phyloP scores from a whole-genome alignment of 2,329 filamentous ascomycete genomes.

The Aspergillus amoenus region DNA sequence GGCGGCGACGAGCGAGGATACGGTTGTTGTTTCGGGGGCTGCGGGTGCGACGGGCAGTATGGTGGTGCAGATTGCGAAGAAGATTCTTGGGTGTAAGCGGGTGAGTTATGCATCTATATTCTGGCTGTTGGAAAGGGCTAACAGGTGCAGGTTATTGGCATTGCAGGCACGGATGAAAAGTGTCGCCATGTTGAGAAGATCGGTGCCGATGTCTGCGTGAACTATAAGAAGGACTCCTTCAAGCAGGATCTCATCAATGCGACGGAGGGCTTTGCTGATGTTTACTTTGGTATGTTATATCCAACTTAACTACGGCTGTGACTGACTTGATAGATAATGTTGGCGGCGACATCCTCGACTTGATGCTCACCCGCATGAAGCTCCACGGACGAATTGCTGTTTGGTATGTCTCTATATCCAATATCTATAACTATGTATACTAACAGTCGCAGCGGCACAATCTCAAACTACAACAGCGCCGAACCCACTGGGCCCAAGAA shows the following conservation, averaged over 20 bases:
- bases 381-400: conserved; percentile 17
- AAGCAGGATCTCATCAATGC: conserved; percentile 5
- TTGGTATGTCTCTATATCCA: conserved; percentile 10
- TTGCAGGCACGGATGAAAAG: conserved; percentile 11
- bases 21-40: conserved; percentile 48
- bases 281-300: neutral
- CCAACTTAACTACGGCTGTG: neutral
- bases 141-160: conserved; percentile 9
- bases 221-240: conserved; percentile 7
- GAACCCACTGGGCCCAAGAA: conserved; percentile 16
- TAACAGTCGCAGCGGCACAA: conserved; percentile 18
- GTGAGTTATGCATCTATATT: neutral
- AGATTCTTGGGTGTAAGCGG: conserved; percentile 23
- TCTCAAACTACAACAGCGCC: conserved; percentile 22
- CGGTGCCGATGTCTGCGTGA: conserved; percentile 14
- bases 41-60: conserved; percentile 51
- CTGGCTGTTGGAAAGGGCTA: neutral
- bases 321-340: conserved; percentile 7
- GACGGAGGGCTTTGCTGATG: conserved; percentile 5
- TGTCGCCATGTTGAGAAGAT: conserved; percentile 13
- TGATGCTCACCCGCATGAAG: conserved; percentile 11
- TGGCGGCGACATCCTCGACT: conserved; percentile 11
- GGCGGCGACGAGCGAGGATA: conserved; percentile 39
- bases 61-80: conserved; percentile 55
- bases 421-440: neutral